Base-by-base conservation (phyloP, 2,329 filamentous ascomycete species). In the Erysiphe neolycopersici region DNA sequence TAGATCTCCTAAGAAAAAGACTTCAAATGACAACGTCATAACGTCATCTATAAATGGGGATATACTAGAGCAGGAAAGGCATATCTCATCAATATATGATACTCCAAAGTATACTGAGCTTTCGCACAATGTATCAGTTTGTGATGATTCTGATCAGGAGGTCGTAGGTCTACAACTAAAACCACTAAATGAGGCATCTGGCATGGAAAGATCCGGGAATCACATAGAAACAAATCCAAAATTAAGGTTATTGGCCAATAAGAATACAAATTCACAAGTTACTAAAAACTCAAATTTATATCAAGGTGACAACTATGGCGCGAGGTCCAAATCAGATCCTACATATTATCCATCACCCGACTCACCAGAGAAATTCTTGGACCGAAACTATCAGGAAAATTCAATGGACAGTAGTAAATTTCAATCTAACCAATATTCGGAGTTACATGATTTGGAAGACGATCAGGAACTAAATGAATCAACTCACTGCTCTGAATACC, bases 391-490 rank as follows among this genome's bases (percentile, higher is more conserved):
- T 38, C n/a, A 38, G 18, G 14, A 38, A 38, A 38, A 2, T 2
- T 38, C 19, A 12, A 12, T 13, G 22, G 12, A 18, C 2, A 19
- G 5, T 38, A 12, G 11, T 2, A 13, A 22, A 22, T 16, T 13
- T 9, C 37, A 38, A 38, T 13, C 17, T 9, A 19, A 38, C 2
- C n/a, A 33, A 33, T 5, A n/a, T 38, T 22, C 8, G 5, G 31
- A 42, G n/a, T 14, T 43, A 8, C 22, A 43, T 26, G 44, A 47
- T 17, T 48, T 30, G 13, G 58, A 63, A 43, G 46, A 45, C 19
- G 57, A 62, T 44, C 56, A 62, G 26, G 60, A 44, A n/a, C 22
- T 50, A 2, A 18, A 9, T 13, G 18, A 38, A 12, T 16, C 17
- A 16, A 13, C 12, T 38, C 37, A 33, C 4, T 14, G 12, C 35